phyloP scores from a whole-genome alignment of 768 basidiomycete species.

The Tricholoma terreum region DNA sequence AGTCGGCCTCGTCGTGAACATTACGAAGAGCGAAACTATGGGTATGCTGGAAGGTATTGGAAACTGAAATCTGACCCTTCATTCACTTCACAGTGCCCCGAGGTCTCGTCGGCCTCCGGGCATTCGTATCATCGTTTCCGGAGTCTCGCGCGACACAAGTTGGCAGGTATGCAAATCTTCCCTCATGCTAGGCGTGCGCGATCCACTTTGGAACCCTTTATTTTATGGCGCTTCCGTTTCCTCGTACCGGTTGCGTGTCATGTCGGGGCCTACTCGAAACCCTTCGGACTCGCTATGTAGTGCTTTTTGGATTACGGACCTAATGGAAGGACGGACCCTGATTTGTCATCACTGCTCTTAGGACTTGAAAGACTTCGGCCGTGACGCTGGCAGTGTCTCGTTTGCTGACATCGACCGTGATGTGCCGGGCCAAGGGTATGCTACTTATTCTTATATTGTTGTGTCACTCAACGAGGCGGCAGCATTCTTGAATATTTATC shows the following conservation, averaged over 20 bases:
- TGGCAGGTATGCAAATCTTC: constrained; percentile 87
- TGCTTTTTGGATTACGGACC: constrained; percentile 17
- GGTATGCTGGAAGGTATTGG: constrained; percentile 38
- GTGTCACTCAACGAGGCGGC: neutral
- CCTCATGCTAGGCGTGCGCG: constrained; percentile 17
- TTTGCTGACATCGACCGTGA: constrained; percentile 95
- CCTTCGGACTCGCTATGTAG: constrained; percentile 6
- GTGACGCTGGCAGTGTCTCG: constrained; percentile 88
- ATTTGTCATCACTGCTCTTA: constrained; percentile 49
- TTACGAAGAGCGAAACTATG: constrained; percentile 60
- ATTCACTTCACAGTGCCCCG: constrained; percentile 37
- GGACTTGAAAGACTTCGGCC: constrained; percentile 98
- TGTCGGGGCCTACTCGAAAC: constrained; percentile 10
- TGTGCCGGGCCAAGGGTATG: constrained; percentile 82
- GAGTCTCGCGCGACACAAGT: constrained; percentile 91
- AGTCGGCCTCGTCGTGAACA: constrained; percentile 78
- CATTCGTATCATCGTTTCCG: constrained; percentile 80
- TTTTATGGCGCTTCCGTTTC: constrained; percentile 19
- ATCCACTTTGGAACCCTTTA: constrained; percentile 17
- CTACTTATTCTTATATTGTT: constrained; percentile 1
- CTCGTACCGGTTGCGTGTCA: constrained; percentile 11
- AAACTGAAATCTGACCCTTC: constrained; percentile 9
- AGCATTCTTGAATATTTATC: constrained; percentile 91
- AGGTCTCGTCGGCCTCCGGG: constrained; percentile 78
- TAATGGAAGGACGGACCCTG: constrained; percentile 39